A percentile compares a stretch with the other conserved stretches of the same genome.
These are phyloP conservation scores for Medicago lupulina DNA, from an alignment of 306 rosid species.

Conservation along the genomic window DNA sequence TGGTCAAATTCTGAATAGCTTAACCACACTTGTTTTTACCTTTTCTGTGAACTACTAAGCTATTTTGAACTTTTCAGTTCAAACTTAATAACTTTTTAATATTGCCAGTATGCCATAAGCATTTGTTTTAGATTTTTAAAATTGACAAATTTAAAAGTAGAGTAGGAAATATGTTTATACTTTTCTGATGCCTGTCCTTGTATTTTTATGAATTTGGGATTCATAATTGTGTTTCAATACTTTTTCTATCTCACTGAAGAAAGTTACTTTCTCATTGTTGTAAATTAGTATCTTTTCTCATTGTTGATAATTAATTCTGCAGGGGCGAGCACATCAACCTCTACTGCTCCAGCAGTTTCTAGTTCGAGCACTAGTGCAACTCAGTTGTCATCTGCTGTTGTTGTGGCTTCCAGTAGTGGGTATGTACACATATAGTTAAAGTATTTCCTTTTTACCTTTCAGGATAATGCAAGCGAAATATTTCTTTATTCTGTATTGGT, in stretches of 20 bases:
- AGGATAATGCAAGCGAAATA: neutral
- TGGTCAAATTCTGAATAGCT: slow-evolving; percentile 21
- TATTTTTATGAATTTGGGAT: slow-evolving; percentile 17
- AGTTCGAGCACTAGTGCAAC: slow-evolving; percentile 58
- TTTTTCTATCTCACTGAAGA: slow-evolving; percentile 2
- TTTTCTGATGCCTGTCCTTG: slow-evolving; percentile 22
- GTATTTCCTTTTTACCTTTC: neutral
- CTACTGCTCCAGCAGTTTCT: slow-evolving; percentile 59
- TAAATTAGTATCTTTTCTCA: slow-evolving; percentile 16
- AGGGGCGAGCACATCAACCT: slow-evolving; percentile 58
- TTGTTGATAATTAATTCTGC: slow-evolving; percentile 44
- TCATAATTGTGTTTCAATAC: neutral
- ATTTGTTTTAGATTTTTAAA: neutral
- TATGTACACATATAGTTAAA: slow-evolving; percentile 42
- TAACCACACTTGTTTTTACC: neutral
- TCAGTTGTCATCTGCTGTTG: slow-evolving; percentile 66
- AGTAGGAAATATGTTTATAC: slow-evolving; percentile 3
- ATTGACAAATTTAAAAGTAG: slow-evolving; percentile 17
- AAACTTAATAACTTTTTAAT: slow-evolving; percentile 5
- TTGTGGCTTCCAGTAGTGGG: slow-evolving; percentile 82
- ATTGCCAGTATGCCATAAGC: neutral
- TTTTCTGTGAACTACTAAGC: neutral
- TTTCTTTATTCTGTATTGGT: slow-evolving; percentile 22
- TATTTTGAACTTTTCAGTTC: neutral
- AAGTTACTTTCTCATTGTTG: slow-evolving; percentile 4